Percentiles rank a stretch among this genome's conserved stretches.
Conservation (phyloP, 345 rosid genomes). For the Populus pruinosa region DNA sequence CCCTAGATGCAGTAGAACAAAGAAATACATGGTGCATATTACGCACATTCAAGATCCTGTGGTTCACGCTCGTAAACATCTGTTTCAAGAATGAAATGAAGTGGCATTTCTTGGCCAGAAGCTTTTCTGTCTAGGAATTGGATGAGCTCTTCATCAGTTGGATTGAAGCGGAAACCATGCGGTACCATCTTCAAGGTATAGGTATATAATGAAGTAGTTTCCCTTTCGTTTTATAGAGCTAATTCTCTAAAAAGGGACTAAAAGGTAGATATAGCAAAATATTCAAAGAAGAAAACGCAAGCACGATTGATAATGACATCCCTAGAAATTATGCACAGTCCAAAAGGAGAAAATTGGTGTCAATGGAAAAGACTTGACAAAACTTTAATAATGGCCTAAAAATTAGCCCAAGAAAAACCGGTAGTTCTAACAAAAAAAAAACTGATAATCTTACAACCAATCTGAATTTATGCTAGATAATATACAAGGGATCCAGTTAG, state of each 20-base stretch:
- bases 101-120: conserved; percentile 15
- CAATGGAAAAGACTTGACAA: background rate
- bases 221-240: background rate
- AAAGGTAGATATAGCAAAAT: background rate
- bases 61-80: conserved; percentile 22
- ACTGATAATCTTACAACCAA: too few relatives aligned
- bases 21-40: background rate
- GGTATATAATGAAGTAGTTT: background rate
- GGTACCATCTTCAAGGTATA: conserved; percentile 6
- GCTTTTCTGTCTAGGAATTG: conserved; percentile 13
- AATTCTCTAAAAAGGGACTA: background rate
- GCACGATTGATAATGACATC: background rate
- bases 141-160: conserved; percentile 28
- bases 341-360: background rate
- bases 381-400: background rate
- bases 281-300: background rate
- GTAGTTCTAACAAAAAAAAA: too few relatives aligned
- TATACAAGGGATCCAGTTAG: too few relatives aligned
- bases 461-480: too few relatives aligned
- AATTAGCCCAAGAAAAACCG: too few relatives aligned
- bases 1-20: background rate
- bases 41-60: conserved; percentile 14
- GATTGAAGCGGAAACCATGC: conserved; percentile 32
- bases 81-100: conserved; percentile 10
- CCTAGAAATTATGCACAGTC: too few relatives aligned